Evolutionary conservation across 352 stramenopile species (phyloP).

Genomic region (Hyaloperonospora arabidopsidis): DNA sequence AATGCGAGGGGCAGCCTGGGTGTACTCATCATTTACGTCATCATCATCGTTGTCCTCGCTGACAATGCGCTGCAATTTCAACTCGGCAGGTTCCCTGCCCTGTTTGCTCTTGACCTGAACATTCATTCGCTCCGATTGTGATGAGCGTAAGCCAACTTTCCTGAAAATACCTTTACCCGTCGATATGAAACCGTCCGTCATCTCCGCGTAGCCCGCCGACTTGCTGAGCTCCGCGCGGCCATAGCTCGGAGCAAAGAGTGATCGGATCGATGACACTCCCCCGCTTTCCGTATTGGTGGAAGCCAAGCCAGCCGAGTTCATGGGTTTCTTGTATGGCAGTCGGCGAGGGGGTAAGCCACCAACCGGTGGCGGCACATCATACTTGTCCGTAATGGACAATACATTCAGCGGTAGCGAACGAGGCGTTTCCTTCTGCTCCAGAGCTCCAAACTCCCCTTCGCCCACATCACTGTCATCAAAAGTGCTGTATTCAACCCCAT

Average conservation of each 20-base stretch:
- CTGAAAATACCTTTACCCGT: conserved; percentile 83
- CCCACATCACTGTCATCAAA: conserved; percentile 26
- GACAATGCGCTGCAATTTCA: conserved; percentile 25
- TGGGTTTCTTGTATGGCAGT: conserved; percentile 31
- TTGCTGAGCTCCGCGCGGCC: conserved; percentile 44
- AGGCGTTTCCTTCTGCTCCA: conserved; percentile 16
- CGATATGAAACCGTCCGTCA: conserved; percentile 79
- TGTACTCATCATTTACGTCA: conserved; percentile 59
- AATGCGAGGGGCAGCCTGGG: conserved; percentile 62
- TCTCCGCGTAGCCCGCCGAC: conserved; percentile 40
- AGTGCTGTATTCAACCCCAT: conserved; percentile 24
- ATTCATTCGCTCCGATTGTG: conserved; percentile 28
- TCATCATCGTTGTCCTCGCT: conserved; percentile 34
- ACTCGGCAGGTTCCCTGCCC: conserved; percentile 23
- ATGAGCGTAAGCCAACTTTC: conserved; percentile 62
- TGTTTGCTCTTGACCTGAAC: conserved; percentile 30
- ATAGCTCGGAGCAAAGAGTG: conserved; percentile 35
- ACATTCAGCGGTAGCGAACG: conserved; percentile 19
- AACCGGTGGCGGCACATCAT: conserved; percentile 25
- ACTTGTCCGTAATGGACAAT: conserved; percentile 34
- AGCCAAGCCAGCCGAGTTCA: conserved; percentile 48
- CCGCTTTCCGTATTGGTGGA: conserved; percentile 40
- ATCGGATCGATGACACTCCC: conserved; percentile 31
- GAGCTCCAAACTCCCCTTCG: conserved; percentile 15
- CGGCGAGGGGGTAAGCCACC: conserved; percentile 24